Evolutionary conservation across 202 grass and related monocot genomes (phyloP), one percentile per base, ranked within the genome.

Genomic region (Eragrostis tef): DNA sequence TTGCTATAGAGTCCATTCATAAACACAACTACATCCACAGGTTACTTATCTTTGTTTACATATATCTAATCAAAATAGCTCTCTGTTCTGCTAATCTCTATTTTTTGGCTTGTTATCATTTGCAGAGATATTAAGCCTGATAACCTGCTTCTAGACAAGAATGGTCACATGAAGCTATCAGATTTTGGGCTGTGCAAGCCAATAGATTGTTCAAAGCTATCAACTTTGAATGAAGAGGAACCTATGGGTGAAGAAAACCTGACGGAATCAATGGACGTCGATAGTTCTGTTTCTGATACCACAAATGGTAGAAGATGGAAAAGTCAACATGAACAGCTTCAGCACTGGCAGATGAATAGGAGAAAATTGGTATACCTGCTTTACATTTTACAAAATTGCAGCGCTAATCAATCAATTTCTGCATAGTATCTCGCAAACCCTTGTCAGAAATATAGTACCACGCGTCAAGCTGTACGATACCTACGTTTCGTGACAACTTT

Each of bases 21-120:
- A 95, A 88, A 69, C 96, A 98, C 67, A 98, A 95, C 82, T 98
- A 98, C 65, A 98, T 98, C 73, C 96, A 98, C 85, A 98, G 96
- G 96, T 98, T 87, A 54, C 13, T 25, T 11, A 69, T 77, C 43
- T 83, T 81, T 77, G 19, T 83, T 64, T 75, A 76, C 72, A 69
- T 36, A 2, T 16, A 78, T 68, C 12, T 70, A 42, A 16, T 58
- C 8, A 21, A 57, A 56, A 19, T 78, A 15, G 3, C 60, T 77
- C 50, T 74, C 31, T 20, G 22, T 79, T 71, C 50, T 51, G 24
- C 81, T 87, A 48, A 78, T 88, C 69, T 71, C 25, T 66, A 44
- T 71, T 58, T 60, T 60, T 79, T 80, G 64, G 24, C 43, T 79
- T 90, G 26, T 74, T 79, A 61, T 78, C 45, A 51, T 90, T 86